A percentile compares a stretch with the other conserved stretches of the same genome.
Evolutionary conservation across 108 stramenopile genomes (phyloP).

Genomic region (Conticribra weissflogii): DNA sequence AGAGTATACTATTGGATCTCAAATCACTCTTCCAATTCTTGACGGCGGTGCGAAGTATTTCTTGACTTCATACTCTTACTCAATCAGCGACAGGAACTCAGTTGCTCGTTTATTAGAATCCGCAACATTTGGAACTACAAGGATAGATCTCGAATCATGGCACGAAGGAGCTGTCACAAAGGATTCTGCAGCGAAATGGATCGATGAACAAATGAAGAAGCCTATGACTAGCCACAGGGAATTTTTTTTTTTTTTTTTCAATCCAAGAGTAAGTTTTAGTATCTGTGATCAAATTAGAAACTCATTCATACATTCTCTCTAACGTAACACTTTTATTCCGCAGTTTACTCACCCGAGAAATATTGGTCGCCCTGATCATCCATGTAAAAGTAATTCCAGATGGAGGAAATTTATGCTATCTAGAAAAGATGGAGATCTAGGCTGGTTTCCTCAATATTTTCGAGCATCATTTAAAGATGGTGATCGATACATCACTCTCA

Average conservation of each 20-base stretch:
- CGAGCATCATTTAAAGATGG: constrained; percentile 10
- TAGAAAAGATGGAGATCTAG: constrained; percentile 33
- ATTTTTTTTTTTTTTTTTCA: no score
- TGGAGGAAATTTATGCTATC: constrained; percentile 36
- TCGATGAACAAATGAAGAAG: constrained; percentile 46
- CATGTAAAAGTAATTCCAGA: constrained; percentile 24
- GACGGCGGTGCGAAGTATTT: no score
- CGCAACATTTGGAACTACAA: constrained; percentile 66
- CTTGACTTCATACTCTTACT: constrained; percentile 11
- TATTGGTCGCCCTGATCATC: constrained; percentile 39
- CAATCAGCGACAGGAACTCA: constrained; percentile 14
- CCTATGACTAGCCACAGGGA: constrained; percentile 35
- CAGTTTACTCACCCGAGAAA: constrained; percentile 42
- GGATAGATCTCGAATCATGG: constrained; percentile 24
- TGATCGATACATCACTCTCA: constrained; percentile 37
- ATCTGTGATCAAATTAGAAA: no score
- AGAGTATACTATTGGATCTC: constrained; percentile 36
- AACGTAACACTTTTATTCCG: no score
- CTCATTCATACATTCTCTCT: no score
- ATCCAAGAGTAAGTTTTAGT: no score
- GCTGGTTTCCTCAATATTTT: constrained; percentile 26
- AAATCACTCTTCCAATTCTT: no score
- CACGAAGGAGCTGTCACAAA: constrained; percentile 10
- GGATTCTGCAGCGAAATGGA: constrained; percentile 45
- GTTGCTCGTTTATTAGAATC: constrained; percentile 61